A percentile compares a stretch with the other conserved stretches of the same genome.
phyloP scores from a whole-genome alignment of 495 filamentous ascomycete genomes.

The Lentithecium fluviatile region DNA sequence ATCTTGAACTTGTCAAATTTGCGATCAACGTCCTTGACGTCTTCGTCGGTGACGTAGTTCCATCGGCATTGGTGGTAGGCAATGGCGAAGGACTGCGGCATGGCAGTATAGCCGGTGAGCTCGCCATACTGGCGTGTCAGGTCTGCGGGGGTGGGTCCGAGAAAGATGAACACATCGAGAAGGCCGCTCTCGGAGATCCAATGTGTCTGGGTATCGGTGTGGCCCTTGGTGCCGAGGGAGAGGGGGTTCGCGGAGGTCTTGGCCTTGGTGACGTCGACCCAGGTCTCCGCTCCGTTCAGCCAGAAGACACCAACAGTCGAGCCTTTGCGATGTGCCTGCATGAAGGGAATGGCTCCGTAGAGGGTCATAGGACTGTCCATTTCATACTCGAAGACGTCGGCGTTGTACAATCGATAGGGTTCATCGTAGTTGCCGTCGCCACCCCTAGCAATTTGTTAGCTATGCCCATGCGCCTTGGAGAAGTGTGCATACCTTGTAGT shows the following conservation, averaged over 20 bases:
- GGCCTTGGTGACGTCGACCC: conserved; percentile 90
- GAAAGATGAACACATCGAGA: conserved; percentile 89
- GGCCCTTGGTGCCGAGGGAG: conserved; percentile 64
- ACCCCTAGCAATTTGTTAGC: conserved; percentile 49
- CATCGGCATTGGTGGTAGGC: conserved; percentile 97
- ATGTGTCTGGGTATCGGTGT: conserved; percentile 80
- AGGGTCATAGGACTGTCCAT: conserved; percentile 98
- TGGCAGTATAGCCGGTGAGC: conserved; percentile 88
- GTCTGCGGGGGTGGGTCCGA: conserved; percentile 80
- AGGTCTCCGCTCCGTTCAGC: conserved; percentile 96
- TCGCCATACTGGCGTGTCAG: conserved; percentile 78
- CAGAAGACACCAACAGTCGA: conserved; percentile 98
- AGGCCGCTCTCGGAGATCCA: conserved; percentile 94
- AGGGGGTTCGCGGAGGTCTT: conserved; percentile 74
- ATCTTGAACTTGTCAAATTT: conserved; percentile 94
- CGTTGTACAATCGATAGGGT: conserved; percentile 94
- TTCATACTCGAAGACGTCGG: conserved; percentile 96
- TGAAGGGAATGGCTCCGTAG: conserved; percentile 91
- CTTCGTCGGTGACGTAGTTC: conserved; percentile 97
- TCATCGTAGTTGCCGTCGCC: conserved; percentile 80
- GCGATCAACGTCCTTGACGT: conserved; percentile 92
- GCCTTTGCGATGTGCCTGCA: conserved; percentile 92
- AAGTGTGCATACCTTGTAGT: conserved; percentile 78
- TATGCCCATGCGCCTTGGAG: not conserved
- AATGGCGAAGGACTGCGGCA: conserved; percentile 88